phyloP scores from a whole-genome alignment of 2,329 filamentous ascomycete species.

The Coniochaeta prunicola region DNA sequence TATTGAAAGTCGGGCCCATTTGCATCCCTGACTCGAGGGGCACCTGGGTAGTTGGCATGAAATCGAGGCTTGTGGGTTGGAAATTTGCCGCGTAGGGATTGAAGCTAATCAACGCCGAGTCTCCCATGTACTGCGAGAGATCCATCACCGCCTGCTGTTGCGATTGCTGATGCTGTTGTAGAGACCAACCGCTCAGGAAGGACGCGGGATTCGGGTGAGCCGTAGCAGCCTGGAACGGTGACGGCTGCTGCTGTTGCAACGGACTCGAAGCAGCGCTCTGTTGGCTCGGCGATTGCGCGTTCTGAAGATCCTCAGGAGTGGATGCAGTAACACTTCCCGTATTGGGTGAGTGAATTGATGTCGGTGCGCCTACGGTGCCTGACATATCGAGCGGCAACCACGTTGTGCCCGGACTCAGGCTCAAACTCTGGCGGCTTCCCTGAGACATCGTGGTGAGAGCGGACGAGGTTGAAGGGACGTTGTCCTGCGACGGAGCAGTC shows the following conservation, averaged over 20 bases:
- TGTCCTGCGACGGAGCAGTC: conserved; percentile 26
- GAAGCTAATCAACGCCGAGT: conserved; percentile 49
- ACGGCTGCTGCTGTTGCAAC: conserved; percentile 45
- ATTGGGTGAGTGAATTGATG: conserved; percentile 28
- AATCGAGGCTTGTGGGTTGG: conserved; percentile 51
- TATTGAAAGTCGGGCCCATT: conserved; percentile 56
- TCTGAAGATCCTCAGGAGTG: conserved; percentile 41
- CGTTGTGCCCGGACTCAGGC: conserved; percentile 36
- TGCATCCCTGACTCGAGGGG: conserved; percentile 53
- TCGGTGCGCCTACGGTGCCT: conserved; percentile 17
- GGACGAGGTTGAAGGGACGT: conserved; percentile 25
- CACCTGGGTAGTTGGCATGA: conserved; percentile 56
- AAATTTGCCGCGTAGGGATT: conserved; percentile 43
- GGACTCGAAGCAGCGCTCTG: conserved; percentile 46
- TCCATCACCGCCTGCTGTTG: conserved; percentile 33
- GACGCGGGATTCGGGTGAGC: conserved; percentile 39
- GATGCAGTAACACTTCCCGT: conserved; percentile 35
- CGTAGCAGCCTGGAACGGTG: conserved; percentile 45
- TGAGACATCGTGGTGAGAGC: conserved; percentile 29
- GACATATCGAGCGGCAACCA: conserved; percentile 43
- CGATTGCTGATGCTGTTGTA: conserved; percentile 24
- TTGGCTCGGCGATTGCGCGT: conserved; percentile 36
- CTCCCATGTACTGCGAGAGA: conserved; percentile 47
- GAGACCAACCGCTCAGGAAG: conserved; percentile 54
- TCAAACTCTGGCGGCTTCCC: conserved; percentile 29